Base-by-base conservation (phyloP, 495 filamentous ascomycete species). In the Oidiodendron maius region DNA sequence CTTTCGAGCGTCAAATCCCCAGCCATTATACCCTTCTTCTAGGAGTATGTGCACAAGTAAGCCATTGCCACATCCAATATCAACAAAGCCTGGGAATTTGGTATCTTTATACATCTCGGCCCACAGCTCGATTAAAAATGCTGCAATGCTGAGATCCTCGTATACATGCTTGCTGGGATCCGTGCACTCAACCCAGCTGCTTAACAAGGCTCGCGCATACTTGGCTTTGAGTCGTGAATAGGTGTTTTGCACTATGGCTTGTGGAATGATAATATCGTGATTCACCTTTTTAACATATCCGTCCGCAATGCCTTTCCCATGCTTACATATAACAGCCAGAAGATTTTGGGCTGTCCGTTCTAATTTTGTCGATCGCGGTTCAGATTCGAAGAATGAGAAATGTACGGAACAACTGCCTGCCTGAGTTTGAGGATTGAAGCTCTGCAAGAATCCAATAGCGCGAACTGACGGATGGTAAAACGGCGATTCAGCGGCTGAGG, bases 61-160 rank as follows among this genome's bases (percentile, higher is more conserved):
- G 12, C 93, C 93, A 60, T 96, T 97, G 4, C 93, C 93, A 59
- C 93, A 97, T 13, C 90, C 93, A 39, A 98, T 84, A 60, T 97
- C 94, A 9, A 96, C 87, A 58, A 98, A 98, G 4, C 91, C 89
- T 1, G 88, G 87, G 57, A 95, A 96, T 1, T 15, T 17, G 4
- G 58, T 55, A 15, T 48, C 55, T 40, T 62, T 48, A 59, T 97
- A 96, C 83, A 96, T 93, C 50, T 84, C 77, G 43, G 71, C 64
- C 93, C 94, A 98, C 9, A 96, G 72, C 72, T 95, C 91, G 24
- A 97, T 84, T 32, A 98, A 66, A 58, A 97, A 97, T 9, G 93
- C 88, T 1, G 94, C 84, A 50, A 97, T 94, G n/a, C 80, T 70
- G 16, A 98, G 66, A 61, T 97, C 91, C 61, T 97, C 93, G 63